A percentile compares a stretch with the other conserved stretches of the same genome.
phyloP scores from a whole-genome alignment of 2,329 filamentous ascomycete species.

The Metarhizium robertsii region DNA sequence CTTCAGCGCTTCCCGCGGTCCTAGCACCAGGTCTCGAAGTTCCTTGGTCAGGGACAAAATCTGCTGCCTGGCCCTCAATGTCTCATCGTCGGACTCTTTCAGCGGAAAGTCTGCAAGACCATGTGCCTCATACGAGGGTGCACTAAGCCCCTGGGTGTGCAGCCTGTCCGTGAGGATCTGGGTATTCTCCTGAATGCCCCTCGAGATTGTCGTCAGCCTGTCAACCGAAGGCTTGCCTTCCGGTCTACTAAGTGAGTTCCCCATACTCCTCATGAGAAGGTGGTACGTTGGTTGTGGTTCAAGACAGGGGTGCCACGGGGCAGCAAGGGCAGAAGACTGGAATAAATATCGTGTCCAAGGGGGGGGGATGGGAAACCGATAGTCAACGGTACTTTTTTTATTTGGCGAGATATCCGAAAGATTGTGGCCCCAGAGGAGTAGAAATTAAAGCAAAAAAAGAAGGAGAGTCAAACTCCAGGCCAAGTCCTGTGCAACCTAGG shows the following conservation, averaged over 20 bases:
- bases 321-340: too few species aligned
- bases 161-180: constrained; percentile 9
- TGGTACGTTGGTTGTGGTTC: neutral
- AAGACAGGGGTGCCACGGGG: neutral
- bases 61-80: constrained; percentile 9
- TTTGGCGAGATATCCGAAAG: too few species aligned
- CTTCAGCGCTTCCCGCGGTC: constrained; percentile 13
- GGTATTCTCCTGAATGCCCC: constrained; percentile 12
- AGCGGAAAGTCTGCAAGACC: constrained; percentile 13
- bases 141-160: constrained; percentile 10
- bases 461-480: neutral
- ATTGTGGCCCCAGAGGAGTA: too few species aligned
- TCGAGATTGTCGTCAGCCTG: constrained; percentile 9
- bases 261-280: neutral
- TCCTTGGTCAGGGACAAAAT: constrained; percentile 13
- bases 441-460: too few species aligned
- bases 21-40: constrained; percentile 13
- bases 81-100: constrained; percentile 4
- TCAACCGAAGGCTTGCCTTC: constrained; percentile 6
- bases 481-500: neutral
- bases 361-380: too few species aligned
- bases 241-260: neutral
- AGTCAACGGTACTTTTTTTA: too few species aligned
- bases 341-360: too few species aligned
- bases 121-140: constrained; percentile 11